Evolutionary conservation across 148 eudicot species (phyloP).

Genomic region (Vaccinium darrowii): DNA sequence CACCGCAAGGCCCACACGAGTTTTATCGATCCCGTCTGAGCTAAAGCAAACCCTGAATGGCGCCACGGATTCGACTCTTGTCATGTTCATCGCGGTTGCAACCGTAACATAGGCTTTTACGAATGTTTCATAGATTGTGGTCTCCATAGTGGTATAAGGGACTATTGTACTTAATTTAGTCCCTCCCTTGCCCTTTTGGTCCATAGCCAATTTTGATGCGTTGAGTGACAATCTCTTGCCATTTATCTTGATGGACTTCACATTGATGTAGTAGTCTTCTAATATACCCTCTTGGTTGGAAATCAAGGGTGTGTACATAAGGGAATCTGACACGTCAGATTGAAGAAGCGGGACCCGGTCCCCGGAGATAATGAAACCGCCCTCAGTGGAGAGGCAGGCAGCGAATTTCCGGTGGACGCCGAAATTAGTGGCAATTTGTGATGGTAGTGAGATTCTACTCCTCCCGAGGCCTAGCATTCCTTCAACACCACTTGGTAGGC

Average conservation of each 20-base stretch:
- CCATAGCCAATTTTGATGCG: background rate
- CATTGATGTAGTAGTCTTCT: conserved; percentile 42
- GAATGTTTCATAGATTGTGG: conserved; percentile 30
- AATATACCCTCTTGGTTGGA: conserved; percentile 14
- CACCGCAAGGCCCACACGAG: conserved; percentile 18
- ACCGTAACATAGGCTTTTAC: conserved; percentile 26
- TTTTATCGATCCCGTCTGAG: conserved; percentile 1
- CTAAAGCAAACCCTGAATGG: conserved; percentile 55
- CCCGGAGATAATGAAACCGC: conserved; percentile 39
- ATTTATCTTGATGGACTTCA: conserved; percentile 45
- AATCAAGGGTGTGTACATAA: conserved; percentile 48
- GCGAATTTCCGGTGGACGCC: conserved; percentile 42
- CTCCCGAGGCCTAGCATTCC: conserved; percentile 62
- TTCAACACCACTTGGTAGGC: conserved; percentile 36
- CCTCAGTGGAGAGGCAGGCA: conserved; percentile 39
- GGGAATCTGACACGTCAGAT: conserved; percentile 26
- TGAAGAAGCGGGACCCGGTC: conserved; percentile 7
- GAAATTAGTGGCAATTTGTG: conserved; percentile 35
- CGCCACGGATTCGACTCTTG: conserved; percentile 30
- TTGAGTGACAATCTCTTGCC: conserved; percentile 31
- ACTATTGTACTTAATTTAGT: conserved; percentile 43
- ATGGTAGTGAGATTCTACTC: conserved; percentile 34
- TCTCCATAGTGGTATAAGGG: conserved; percentile 46
- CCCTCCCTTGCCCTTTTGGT: conserved; percentile 10
- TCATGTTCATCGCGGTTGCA: conserved; percentile 37